These are phyloP conservation scores for Amoebophrya sp. DNA, from an alignment of 169 alveolate genomes.

Conservation along the genomic window DNA sequence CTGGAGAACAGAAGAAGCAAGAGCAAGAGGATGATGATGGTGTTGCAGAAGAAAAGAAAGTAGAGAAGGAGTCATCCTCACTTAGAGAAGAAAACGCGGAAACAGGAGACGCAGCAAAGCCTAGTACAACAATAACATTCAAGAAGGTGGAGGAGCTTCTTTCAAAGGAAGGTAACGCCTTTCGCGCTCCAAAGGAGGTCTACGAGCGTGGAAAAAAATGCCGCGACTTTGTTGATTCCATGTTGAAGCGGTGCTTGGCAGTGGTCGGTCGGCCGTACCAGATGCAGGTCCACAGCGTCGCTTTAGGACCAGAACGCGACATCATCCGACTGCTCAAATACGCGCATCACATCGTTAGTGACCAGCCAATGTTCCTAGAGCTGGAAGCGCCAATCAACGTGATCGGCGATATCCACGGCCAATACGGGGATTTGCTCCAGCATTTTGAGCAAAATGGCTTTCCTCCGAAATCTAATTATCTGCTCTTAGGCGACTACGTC, in stretches of 20 bases:
- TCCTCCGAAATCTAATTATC: not conserved
- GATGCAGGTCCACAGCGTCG: not conserved
- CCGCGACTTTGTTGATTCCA: no score
- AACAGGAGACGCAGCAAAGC: not conserved
- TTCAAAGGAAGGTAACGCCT: no score
- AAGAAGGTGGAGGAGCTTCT: no score
- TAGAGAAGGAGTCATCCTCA: no score
- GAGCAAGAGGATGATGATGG: not conserved
- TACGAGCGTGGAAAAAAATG: no score
- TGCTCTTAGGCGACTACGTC: slow-evolving; percentile 12
- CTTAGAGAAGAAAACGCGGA: not conserved
- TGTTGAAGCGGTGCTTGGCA: no score
- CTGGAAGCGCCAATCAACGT: not conserved
- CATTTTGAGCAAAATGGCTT: not conserved
- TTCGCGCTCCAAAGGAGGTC: no score
- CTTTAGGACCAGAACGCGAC: not conserved
- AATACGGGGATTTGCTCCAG: not conserved
- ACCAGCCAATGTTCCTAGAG: not conserved
- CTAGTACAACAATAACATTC: not conserved
- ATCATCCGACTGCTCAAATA: not conserved
- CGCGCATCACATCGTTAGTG: not conserved
- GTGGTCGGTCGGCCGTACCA: not conserved
- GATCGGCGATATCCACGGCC: not conserved
- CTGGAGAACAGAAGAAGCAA: not conserved
- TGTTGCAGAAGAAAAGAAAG: not conserved